Base-by-base conservation (phyloP, 1,284 basidiomycete species). In the Amylostereum areolatum region DNA sequence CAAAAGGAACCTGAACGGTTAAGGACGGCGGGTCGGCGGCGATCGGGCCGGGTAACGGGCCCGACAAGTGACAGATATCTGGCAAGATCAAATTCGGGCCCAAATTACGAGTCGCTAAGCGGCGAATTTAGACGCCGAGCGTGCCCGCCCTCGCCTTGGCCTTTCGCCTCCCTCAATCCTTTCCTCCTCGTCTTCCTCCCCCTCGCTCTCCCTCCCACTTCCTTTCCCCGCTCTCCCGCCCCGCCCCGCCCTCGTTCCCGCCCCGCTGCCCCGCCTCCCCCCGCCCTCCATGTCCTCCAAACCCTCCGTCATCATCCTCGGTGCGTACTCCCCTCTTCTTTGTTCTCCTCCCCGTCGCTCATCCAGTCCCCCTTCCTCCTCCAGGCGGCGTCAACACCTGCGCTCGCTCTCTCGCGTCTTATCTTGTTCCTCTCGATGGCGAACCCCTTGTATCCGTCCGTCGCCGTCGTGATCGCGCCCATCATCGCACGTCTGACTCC, bases 221-320 rank as follows among this genome's bases (percentile, higher is more conserved):
- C 48, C 34, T 46, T 48, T 49, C 18, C 18, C 18, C 18, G 18
- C 18, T 34, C 46, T 49, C 45, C 48, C 30, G 37, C 43, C 50
- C 50, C 46, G 39, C 49, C 52, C 29, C 18, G 18, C 18, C 18
- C 18, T 18, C 18, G 31, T 32, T 47, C 37, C 48, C 29, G 35
- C 36, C 46, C 32, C 53, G 18, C 36, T 44, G 35, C 43, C 47
- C 44, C 43, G 40, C 42, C 43, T 44, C 51, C 50, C 39, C 39
- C 45, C 50, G 53, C 51, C 45, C 47, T 33, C 47, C 46, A 71
- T 71, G 69, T 63, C 70, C 45, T 64, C 62, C 43, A 86, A 83
- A 64, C 85, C 86, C n/a, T 81, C 68, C 65, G 89, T 80, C 31
- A 75, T 92, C 58, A 86, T 93, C 57, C 84, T 92, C 57, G 90